Evolutionary conservation across 805 yeast species (phyloP).

Genomic region (Scheffersomyces ergatensis): DNA sequence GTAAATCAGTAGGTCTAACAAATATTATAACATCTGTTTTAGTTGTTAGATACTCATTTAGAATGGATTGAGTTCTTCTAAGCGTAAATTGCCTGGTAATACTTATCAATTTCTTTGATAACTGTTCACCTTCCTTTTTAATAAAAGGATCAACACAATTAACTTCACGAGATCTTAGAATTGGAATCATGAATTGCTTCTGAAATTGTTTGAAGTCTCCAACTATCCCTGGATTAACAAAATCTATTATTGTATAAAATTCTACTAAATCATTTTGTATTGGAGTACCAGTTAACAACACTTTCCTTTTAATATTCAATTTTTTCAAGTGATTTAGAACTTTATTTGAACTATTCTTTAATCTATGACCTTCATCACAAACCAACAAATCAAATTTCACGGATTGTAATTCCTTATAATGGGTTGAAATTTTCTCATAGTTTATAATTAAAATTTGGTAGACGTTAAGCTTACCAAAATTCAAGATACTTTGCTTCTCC

Average conservation of each 20-base stretch:
- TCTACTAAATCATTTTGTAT: conserved; percentile 90
- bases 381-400: conserved; percentile 65
- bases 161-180: conserved; percentile 63
- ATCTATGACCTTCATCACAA: conserved; percentile 94
- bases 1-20: conserved; percentile 70
- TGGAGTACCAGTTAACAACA: conserved; percentile 85
- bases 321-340: conserved; percentile 59
- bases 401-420: conserved; percentile 48
- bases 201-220: conserved; percentile 63
- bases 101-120: conserved; percentile 60
- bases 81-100: conserved; percentile 67
- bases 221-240: conserved; percentile 79
- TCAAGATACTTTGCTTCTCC: conserved; percentile 55
- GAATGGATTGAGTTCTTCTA: conserved; percentile 64
- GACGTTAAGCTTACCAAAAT: conserved; percentile 64
- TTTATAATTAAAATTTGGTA: conserved; percentile 85
- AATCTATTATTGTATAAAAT: conserved; percentile 76
- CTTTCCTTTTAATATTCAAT: conserved; percentile 52
- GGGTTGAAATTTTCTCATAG: conserved; percentile 72
- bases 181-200: conserved; percentile 65
- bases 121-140: conserved; percentile 55
- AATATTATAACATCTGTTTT: conserved; percentile 75
- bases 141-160: conserved; percentile 51
- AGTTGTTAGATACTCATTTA: conserved; percentile 62
- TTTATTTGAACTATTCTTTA: conserved; percentile 74